Percentiles rank a stretch among this genome's conserved stretches.
phyloP scores from a whole-genome alignment of 2,329 filamentous ascomycete genomes.

The Lachnellula occidentalis region DNA sequence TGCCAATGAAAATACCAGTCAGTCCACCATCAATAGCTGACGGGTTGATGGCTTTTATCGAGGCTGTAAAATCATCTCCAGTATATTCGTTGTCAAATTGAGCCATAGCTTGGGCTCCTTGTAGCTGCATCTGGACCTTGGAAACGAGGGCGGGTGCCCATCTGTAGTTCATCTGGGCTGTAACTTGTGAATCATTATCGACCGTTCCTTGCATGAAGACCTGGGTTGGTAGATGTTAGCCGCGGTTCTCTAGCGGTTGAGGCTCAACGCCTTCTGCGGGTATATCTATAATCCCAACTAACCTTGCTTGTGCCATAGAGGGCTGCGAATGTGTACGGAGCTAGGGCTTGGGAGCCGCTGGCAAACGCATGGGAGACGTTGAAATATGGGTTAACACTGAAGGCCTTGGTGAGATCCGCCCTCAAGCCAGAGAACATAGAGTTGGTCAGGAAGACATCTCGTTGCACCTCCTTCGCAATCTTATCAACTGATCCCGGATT shows the following conservation, averaged over 20 bases:
- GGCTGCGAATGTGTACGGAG: constrained; percentile 91
- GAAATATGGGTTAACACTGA: constrained; percentile 90
- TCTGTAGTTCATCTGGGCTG: constrained; percentile 87
- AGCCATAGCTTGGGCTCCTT: constrained; percentile 77
- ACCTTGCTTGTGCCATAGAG: constrained; percentile 93
- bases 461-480: constrained; percentile 85
- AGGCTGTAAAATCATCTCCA: constrained; percentile 87
- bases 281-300: constrained; percentile 32
- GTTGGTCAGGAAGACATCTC: constrained; percentile 94
- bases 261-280: background rate
- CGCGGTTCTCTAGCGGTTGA: background rate
- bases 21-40: constrained; percentile 85
- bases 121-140: constrained; percentile 83
- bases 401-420: constrained; percentile 93
- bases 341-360: constrained; percentile 81
- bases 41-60: constrained; percentile 92
- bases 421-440: constrained; percentile 94
- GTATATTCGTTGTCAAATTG: constrained; percentile 95
- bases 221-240: constrained; percentile 42
- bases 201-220: constrained; percentile 93
- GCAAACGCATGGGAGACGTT: constrained; percentile 96
- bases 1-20: constrained; percentile 92
- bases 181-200: constrained; percentile 85
- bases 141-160: constrained; percentile 76
- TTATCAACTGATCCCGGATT: constrained; percentile 93